Evolutionary conservation across 495 filamentous ascomycete genomes (phyloP).

Genomic region (Penicillium desertorum): DNA sequence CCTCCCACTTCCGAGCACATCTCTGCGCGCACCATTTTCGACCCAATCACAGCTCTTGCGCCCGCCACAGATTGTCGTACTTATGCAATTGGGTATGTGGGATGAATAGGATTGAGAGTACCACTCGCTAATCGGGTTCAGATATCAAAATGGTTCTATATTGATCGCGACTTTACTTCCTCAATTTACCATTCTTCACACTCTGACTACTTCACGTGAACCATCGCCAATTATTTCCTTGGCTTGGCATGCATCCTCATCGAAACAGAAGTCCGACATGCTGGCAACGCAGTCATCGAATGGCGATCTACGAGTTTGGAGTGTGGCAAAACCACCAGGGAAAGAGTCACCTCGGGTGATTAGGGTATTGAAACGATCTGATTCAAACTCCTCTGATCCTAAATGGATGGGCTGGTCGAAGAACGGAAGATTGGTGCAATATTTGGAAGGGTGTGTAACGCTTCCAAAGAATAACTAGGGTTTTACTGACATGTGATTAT

Average conservation of each 20-base stretch:
- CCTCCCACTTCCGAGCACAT: conserved; percentile 91
- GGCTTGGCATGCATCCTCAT: conserved; percentile 95
- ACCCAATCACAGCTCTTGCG: conserved; percentile 88
- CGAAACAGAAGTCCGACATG: conserved; percentile 98
- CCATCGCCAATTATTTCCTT: conserved; percentile 89
- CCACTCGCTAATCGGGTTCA: conserved; percentile 31
- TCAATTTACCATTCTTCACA: conserved; percentile 92
- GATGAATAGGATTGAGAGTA: background rate
- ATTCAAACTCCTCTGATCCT: conserved; percentile 66
- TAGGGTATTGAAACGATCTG: conserved; percentile 76
- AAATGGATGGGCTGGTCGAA: conserved; percentile 99
- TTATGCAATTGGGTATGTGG: conserved; percentile 85
- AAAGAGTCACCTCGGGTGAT: conserved; percentile 81
- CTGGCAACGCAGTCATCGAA: conserved; percentile 87
- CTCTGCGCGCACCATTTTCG: conserved; percentile 87
- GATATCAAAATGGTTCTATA: conserved; percentile 94
- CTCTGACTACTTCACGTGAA: conserved; percentile 73
- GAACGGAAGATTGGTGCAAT: conserved; percentile 93
- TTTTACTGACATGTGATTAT: conserved; percentile 4
- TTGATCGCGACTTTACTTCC: conserved; percentile 86
- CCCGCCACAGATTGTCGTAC: conserved; percentile 91
- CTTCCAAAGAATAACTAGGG: no score
- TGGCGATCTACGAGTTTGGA: conserved; percentile 95
- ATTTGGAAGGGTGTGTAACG: conserved; percentile 76
- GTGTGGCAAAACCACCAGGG: conserved; percentile 80